Base-by-base conservation (phyloP, 1,284 basidiomycete genomes). In the Ganoderma boninense region DNA sequence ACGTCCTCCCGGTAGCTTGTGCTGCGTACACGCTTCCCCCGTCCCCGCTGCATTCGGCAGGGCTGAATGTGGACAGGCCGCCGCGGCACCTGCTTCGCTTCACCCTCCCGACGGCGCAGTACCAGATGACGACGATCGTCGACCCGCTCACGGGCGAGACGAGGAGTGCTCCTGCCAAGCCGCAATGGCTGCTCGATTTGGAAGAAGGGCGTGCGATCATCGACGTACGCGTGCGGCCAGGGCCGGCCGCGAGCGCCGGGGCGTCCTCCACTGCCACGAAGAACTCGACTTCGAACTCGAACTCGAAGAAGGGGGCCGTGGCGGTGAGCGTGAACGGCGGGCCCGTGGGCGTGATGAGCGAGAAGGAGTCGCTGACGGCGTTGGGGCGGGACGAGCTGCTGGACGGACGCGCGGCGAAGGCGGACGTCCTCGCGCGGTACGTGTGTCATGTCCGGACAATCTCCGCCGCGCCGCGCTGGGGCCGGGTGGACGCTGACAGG, bases 71-170 rank as follows among this genome's bases (percentile, higher is more conserved):
- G 14, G 87, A 88, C 70, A 84, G 84, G 62, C 87, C 90, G 8
- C 87, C 90, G 26, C 87, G 94, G 46, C 94, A 97, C 78, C 80
- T 97, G 23, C 74, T 97, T 13, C 86, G 93, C 56, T 78, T 97
- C 66, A 90, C 87, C 49, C 81, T 97, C n/a, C 95, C 95, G 2
- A 96, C 95, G 0, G 90, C 92, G 13, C 92, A 92, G 70, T 95
- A 92, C 77, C 90, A 92, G 77, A 85, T 90, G 42, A 90, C 90
- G 54, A 89, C 89, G 0, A 88, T 96, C 23, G 84, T 89, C 69
- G 94, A 97, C 82, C 96, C 95, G 10, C 82, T 97, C 73, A 95
- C 92, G 1, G 93, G 92, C 20, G 90, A 94, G 79, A 85, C 85
- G 69, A 84, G 87, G 71, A 84, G 83, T 18, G 88, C 91, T 7